These are phyloP conservation scores for Ogataea ganodermae DNA, from an alignment of 805 yeast genomes.

Conservation along the genomic window DNA sequence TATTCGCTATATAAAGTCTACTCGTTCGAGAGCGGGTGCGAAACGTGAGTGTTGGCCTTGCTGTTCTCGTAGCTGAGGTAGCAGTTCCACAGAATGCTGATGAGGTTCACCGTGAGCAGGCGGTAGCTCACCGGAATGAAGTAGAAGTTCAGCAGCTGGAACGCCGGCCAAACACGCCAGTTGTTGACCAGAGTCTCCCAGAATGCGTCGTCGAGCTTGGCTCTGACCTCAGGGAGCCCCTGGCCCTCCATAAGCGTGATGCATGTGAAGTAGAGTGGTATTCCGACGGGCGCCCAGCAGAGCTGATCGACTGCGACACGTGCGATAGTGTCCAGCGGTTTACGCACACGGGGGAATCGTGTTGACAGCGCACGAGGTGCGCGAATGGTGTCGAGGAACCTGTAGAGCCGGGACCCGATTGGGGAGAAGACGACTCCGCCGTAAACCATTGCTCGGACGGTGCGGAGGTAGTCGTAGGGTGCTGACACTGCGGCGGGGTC, in stretches of 20 bases:
- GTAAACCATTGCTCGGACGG: constrained; percentile 63
- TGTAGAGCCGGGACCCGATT: constrained; percentile 72
- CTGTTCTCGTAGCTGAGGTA: constrained; percentile 63
- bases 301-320: constrained; percentile 73
- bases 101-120: constrained; percentile 64
- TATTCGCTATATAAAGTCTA: too few species aligned
- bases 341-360: constrained; percentile 11
- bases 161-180: constrained; percentile 89
- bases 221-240: constrained; percentile 39
- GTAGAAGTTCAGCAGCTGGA: constrained; percentile 77
- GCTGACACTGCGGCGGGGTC: constrained; percentile 11
- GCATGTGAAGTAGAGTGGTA: constrained; percentile 68
- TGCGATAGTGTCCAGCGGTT: constrained; percentile 38
- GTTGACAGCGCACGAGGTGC: constrained; percentile 34
- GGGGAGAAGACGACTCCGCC: constrained; percentile 79
- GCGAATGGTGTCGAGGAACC: constrained; percentile 44
- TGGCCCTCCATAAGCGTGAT: constrained; percentile 69
- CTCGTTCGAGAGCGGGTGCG: too few species aligned
- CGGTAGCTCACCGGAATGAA: constrained; percentile 73
- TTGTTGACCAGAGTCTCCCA: constrained; percentile 70
- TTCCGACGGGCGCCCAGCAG: constrained; percentile 73
- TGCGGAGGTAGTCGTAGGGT: constrained; percentile 53
- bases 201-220: constrained; percentile 53
- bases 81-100: constrained; percentile 84
- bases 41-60: constrained; percentile 15